A percentile compares a stretch with the other conserved stretches of the same genome.
Evolutionary conservation across 139 green algal species (phyloP).

Genomic region (Mychonastes homosphaera): DNA sequence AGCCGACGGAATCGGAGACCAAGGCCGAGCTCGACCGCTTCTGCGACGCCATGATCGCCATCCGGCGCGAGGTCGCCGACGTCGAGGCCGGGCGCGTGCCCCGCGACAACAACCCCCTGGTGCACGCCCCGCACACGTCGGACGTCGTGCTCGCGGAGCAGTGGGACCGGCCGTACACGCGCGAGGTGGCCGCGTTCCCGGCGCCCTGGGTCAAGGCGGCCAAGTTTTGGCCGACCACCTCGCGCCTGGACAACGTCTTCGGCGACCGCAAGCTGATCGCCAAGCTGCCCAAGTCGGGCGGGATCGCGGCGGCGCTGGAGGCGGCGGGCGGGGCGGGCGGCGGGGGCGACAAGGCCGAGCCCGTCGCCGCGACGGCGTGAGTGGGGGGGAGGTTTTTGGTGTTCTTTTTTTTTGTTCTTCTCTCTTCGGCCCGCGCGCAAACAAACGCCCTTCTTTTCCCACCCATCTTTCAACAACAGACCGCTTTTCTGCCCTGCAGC

Average conservation of each 20-base stretch:
- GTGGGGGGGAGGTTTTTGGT: not conserved
- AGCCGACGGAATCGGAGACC: slow-evolving; percentile 90
- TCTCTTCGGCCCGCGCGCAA: not conserved
- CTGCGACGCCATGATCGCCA: slow-evolving; percentile 91
- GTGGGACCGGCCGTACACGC: slow-evolving; percentile 86
- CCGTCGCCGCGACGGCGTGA: slow-evolving; percentile 3
- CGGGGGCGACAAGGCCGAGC: slow-evolving; percentile 15
- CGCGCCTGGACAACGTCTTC: slow-evolving; percentile 95
- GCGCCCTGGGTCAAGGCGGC: slow-evolving; percentile 70
- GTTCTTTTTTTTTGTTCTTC: not conserved
- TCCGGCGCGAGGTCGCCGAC: slow-evolving; percentile 78
- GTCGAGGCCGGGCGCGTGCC: slow-evolving; percentile 64
- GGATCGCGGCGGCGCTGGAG: no score
- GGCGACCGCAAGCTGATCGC: slow-evolving; percentile 87
- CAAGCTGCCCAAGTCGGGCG: no score
- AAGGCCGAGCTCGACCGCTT: slow-evolving; percentile 68
- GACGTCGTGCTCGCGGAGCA: slow-evolving; percentile 56
- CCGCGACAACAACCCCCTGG: slow-evolving; percentile 84
- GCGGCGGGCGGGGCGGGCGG: slow-evolving; percentile 12
- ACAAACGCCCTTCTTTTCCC: not conserved
- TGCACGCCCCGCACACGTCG: slow-evolving; percentile 84
- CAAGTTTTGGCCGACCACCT: slow-evolving; percentile 97
- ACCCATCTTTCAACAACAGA: no score
- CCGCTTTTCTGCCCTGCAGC: not conserved
- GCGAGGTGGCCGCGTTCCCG: slow-evolving; percentile 88